A percentile compares a stretch with the other conserved stretches of the same genome.
Conservation (phyloP, 2,329 filamentous ascomycete genomes). For the Hypoxylon sp. region DNA sequence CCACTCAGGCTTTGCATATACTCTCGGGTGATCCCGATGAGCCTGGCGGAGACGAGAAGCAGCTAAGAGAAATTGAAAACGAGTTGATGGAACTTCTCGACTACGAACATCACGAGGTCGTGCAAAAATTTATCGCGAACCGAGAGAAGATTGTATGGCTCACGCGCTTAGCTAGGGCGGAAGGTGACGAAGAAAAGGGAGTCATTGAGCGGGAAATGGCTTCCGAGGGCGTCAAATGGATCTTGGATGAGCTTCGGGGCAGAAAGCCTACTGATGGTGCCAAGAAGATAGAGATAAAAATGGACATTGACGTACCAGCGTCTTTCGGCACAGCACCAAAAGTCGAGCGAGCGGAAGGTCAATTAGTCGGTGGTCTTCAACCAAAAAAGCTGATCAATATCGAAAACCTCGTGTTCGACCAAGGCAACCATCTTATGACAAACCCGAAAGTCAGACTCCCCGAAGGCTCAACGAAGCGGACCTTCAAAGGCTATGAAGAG, state of each 20-base stretch:
- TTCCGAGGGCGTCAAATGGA: constrained; percentile 86
- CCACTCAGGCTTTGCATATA: constrained; percentile 84
- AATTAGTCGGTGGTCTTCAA: constrained; percentile 84
- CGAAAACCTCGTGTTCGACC: constrained; percentile 96
- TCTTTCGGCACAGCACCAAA: constrained; percentile 67
- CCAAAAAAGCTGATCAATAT: constrained; percentile 91
- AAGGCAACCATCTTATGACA: constrained; percentile 99
- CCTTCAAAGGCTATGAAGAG: constrained; percentile 98
- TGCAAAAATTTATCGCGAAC: constrained; percentile 91
- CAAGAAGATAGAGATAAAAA: constrained; percentile 89
- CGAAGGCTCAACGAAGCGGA: constrained; percentile 93
- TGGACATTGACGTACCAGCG: constrained; percentile 87
- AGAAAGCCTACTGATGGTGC: constrained; percentile 73
- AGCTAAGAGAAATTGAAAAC: constrained; percentile 94
- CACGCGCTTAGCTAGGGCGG: constrained; percentile 86
- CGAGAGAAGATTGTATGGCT: constrained; percentile 96
- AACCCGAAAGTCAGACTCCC: constrained; percentile 95
- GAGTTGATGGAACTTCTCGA: constrained; percentile 99
- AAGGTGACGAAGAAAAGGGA: constrained; percentile 81
- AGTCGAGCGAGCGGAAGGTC: constrained; percentile 73
- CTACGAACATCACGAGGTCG: constrained; percentile 94
- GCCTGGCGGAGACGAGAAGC: constrained; percentile 82
- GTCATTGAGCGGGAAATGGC: constrained; percentile 92
- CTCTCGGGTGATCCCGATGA: constrained; percentile 81
- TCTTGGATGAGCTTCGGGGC: constrained; percentile 89